Conservation (phyloP, 108 stramenopile species). For the Fragilaria radians region DNA sequence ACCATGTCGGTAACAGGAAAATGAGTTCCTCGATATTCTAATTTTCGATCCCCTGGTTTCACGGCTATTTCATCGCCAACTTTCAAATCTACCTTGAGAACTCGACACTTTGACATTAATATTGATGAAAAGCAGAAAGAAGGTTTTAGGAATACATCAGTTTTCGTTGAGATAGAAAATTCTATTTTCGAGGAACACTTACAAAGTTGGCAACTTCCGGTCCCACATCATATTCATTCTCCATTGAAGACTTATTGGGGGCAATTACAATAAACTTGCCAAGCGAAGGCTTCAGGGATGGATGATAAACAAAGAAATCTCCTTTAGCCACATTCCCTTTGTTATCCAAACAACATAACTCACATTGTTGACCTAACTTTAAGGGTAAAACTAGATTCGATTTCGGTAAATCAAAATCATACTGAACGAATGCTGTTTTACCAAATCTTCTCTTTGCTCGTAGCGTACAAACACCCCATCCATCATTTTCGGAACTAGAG, state of each 20-base stretch:
- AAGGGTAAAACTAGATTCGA: slow-evolving; percentile 40
- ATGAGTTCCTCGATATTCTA: slow-evolving; percentile 50
- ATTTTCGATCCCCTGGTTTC: slow-evolving; percentile 42
- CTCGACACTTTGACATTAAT: slow-evolving; percentile 26
- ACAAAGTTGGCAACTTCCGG: slow-evolving; percentile 45
- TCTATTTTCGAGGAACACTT: slow-evolving; percentile 18
- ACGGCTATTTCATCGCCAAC: slow-evolving; percentile 70
- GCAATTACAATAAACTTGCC: slow-evolving; percentile 33
- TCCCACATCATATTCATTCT: slow-evolving; percentile 33
- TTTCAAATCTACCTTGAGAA: slow-evolving; percentile 42
- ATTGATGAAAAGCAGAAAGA: neutral
- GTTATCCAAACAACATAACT: slow-evolving; percentile 52
- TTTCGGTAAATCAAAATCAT: slow-evolving; percentile 50
- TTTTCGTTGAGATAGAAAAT: too few relatives aligned
- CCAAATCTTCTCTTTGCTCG: slow-evolving; percentile 28
- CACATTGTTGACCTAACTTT: slow-evolving; percentile 50
- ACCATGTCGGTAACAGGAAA: slow-evolving; percentile 72
- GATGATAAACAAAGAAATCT: slow-evolving; percentile 46
- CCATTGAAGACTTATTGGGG: slow-evolving; percentile 20
- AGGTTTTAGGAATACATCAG: neutral
- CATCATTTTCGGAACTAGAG: slow-evolving; percentile 42
- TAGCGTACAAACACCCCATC: slow-evolving; percentile 60
- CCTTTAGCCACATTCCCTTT: slow-evolving; percentile 43
- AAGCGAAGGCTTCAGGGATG: slow-evolving; percentile 4
- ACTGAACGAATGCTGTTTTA: slow-evolving; percentile 35